Evolutionary conservation across 2,329 filamentous ascomycete genomes (phyloP).

Genomic region (Fonsecaea monophora): DNA sequence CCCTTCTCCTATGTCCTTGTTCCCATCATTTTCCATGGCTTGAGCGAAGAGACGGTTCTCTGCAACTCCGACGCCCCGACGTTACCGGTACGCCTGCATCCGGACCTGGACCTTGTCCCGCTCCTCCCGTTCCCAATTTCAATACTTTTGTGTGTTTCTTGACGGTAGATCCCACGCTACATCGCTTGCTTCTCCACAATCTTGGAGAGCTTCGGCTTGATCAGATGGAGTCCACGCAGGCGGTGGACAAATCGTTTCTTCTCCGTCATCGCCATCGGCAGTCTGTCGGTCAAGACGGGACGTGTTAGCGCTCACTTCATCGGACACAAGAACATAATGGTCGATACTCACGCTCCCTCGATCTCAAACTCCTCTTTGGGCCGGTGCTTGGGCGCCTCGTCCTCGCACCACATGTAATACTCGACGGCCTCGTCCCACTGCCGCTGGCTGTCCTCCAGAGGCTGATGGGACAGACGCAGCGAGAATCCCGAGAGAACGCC

Average conservation of each 20-base stretch:
- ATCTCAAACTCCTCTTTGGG: neutral
- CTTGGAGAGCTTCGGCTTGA: neutral
- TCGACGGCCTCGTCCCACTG: conserved; percentile 1
- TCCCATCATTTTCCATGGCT: no score
- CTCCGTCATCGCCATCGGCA: neutral
- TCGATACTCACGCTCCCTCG: neutral
- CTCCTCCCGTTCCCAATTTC: no score
- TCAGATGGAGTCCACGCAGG: neutral
- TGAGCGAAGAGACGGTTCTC: no score
- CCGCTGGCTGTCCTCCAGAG: neutral
- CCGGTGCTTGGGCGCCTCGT: neutral
- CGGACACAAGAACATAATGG: no score
- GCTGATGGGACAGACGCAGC: neutral
- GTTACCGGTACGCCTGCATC: no score
- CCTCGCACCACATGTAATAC: neutral
- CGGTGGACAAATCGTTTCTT: neutral
- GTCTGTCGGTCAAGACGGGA: neutral
- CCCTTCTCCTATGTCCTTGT: no score
- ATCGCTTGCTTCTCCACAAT: neutral
- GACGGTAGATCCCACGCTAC: no score
- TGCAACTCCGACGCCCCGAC: no score
- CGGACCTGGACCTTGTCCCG: no score
- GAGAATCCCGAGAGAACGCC: neutral
- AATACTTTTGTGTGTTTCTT: no score
- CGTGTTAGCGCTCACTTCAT: neutral